Base-by-base conservation (phyloP, 108 stramenopile species). In the Bacterosira constricta region DNA sequence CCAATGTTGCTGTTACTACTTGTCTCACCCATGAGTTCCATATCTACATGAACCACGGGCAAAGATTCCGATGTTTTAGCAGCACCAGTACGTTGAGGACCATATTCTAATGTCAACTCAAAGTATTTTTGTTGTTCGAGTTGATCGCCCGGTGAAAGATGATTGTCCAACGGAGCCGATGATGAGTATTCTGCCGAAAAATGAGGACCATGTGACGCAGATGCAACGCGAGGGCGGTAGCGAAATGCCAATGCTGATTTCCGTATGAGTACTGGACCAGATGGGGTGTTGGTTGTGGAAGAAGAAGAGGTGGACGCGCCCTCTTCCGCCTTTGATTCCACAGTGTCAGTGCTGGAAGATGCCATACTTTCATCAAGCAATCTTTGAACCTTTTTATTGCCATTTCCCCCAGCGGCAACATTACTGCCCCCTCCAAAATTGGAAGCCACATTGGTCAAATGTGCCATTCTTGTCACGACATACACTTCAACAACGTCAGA, bases 401-500 rank as follows among this genome's bases (percentile, higher is more conserved):
- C 38, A 45, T 58, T 75, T 20, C 37, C 52, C 12, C 3, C 31
- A 10, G 64, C 58, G 25, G 49, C 49, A 6, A 3, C 4, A 37
- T 44, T 41, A 20, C 15, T 29, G 25, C 31, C 17, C 20, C 8
- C 62, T 12, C 35, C 31, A 63, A 69, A 56, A 3, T 29, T 39
- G 20, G 71, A 31, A 35, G 47, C 53, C 38, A 66, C 52, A 79
- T 61, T 87, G 49, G 42, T 77, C 81, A 80, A 68, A 11, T 62
- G 71, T 46, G 89, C 86, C 66, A 67, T 70, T 42, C 93, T 71
- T 0, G 84, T 83, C 13, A 95, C 64, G 2, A 85, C 61, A 71
- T 95, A 95, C 66, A 83, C 84, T 69, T 95, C 93, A 31, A 95
- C 62, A 5, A 90, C 85, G 76, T 92, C 90, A 23, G 88, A 79